Evolutionary conservation across 768 basidiomycete genomes (phyloP).

Genomic region (Guyanaporus albipodus): DNA sequence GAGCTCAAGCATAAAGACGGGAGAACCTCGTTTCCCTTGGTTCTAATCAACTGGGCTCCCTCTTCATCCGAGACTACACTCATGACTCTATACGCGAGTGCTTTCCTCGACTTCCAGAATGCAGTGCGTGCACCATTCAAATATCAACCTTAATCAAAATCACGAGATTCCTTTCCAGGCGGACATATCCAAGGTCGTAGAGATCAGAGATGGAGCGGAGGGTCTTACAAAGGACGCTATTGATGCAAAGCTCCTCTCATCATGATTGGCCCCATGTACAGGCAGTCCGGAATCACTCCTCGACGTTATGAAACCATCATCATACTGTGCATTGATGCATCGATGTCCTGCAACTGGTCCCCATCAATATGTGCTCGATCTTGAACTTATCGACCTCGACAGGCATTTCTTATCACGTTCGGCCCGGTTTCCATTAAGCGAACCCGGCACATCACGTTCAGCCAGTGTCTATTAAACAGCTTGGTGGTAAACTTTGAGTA

Average conservation of each 20-base stretch:
- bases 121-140: conserved; percentile 46
- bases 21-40: conserved; percentile 78
- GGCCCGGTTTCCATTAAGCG: too few species aligned
- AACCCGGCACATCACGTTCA: too few species aligned
- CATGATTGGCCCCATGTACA: conserved; percentile 2
- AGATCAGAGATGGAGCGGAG: conserved; percentile 79
- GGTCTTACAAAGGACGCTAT: conserved; percentile 70
- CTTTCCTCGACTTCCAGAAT: conserved; percentile 72
- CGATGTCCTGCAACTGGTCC: not conserved
- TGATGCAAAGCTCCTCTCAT: conserved; percentile 50
- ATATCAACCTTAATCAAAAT: not conserved
- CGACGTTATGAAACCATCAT: too few species aligned
- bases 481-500: too few species aligned
- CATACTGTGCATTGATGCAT: too few species aligned
- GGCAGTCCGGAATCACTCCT: not conserved
- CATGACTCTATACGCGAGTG: conserved; percentile 80
- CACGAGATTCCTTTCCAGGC: conserved; percentile 41
- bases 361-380: not conserved
- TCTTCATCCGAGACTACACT: conserved; percentile 69
- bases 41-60: conserved; percentile 88
- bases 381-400: not conserved
- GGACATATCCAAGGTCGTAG: conserved; percentile 75
- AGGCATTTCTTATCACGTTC: too few species aligned
- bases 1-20: conserved; percentile 79
- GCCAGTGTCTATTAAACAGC: too few species aligned